phyloP scores from a whole-genome alignment of 2,329 filamentous ascomycete genomes.

The Lecanicillium sp. region DNA sequence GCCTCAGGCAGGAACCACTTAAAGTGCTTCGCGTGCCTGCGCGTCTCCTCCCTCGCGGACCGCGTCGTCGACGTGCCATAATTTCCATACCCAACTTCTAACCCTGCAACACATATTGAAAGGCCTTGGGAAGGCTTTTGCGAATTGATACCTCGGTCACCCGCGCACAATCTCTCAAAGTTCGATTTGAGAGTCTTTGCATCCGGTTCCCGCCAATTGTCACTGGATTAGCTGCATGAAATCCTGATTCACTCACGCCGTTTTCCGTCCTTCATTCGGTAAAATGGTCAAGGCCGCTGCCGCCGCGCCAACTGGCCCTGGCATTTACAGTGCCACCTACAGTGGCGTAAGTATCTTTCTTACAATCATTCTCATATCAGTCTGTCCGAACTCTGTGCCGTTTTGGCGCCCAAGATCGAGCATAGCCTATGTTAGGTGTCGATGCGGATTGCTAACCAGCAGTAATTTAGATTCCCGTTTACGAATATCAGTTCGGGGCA shows the following conservation, averaged over 20 bases:
- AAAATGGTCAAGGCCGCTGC: slow-evolving; percentile 39
- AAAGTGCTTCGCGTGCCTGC: slow-evolving; percentile 29
- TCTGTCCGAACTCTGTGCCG: too few species aligned
- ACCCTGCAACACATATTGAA: slow-evolving; percentile 9
- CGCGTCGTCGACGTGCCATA: slow-evolving; percentile 29
- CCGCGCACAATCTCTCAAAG: too few species aligned
- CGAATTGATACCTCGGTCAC: slow-evolving; percentile 22
- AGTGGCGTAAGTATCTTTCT: slow-evolving; percentile 48
- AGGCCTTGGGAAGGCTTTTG: not conserved
- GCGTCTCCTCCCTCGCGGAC: slow-evolving; percentile 23
- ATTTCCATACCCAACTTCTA: slow-evolving; percentile 19
- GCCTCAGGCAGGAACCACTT: slow-evolving; percentile 27
- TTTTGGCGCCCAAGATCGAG: too few species aligned
- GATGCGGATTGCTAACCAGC: too few species aligned
- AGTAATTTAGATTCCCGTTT: slow-evolving; percentile 86
- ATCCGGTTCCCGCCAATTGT: too few species aligned
- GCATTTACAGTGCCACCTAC: slow-evolving; percentile 61
- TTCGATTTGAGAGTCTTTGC: too few species aligned
- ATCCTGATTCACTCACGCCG: too few species aligned
- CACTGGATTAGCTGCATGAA: too few species aligned
- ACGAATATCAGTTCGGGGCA: slow-evolving; percentile 78
- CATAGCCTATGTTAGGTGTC: too few species aligned
- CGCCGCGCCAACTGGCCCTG: slow-evolving; percentile 26
- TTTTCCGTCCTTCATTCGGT: slow-evolving; percentile 12
- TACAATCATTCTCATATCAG: too few species aligned